phyloP scores from a whole-genome alignment of 2,329 filamentous ascomycete genomes.

The Penicillium janthinellum region DNA sequence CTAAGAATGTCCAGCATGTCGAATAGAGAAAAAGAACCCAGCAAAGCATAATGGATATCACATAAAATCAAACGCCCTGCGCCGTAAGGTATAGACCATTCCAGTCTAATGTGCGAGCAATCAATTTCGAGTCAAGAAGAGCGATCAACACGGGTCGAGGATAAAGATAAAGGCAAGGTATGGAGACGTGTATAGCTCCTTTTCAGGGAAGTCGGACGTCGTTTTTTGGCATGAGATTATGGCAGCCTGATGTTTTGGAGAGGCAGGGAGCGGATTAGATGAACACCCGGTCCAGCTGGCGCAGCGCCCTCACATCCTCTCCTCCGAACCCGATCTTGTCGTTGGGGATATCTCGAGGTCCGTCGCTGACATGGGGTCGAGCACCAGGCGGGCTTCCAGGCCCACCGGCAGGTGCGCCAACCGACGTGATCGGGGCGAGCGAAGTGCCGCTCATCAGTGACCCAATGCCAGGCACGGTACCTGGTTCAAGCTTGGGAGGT shows the following conservation, averaged over 20 bases:
- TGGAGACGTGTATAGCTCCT: neutral
- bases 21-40: constrained; percentile 3
- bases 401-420: constrained; percentile 27
- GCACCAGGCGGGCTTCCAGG: constrained; percentile 19
- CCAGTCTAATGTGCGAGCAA: constrained; percentile 1
- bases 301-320: constrained; percentile 67
- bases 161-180: neutral
- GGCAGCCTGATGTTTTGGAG: neutral
- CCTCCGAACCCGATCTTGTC: constrained; percentile 58
- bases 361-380: constrained; percentile 30
- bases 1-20: constrained; percentile 18
- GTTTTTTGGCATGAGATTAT: neutral
- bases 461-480: constrained; percentile 58
- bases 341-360: constrained; percentile 58
- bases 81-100: constrained; percentile 3
- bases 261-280: constrained; percentile 29
- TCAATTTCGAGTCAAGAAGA: constrained; percentile 7
- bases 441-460: constrained; percentile 47
- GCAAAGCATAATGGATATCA: constrained; percentile 25
- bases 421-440: constrained; percentile 29
- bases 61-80: constrained; percentile 14
- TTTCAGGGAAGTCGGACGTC: neutral
- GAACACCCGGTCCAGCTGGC: constrained; percentile 63
- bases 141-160: constrained; percentile 2
- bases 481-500: constrained; percentile 35